Evolutionary conservation across 2,329 filamentous ascomycete genomes (phyloP), one percentile per base, ranked within the genome.

Genomic region (Pseudogymnoascus sp.): DNA sequence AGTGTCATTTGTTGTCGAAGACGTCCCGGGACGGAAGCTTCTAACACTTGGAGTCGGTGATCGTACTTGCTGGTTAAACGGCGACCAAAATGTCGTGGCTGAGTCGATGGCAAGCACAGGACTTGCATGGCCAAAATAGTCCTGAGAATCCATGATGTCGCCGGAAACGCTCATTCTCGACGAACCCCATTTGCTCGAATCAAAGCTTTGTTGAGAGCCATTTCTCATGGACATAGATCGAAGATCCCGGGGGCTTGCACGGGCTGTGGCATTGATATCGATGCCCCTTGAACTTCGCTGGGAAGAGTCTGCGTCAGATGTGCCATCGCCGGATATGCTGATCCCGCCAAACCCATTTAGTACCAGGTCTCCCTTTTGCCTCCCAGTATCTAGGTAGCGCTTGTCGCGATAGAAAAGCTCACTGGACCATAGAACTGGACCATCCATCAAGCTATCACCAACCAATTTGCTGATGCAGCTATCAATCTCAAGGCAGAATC

Each of bases 371-470:
- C 78, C 78, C 64, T 80, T 80, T 65, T 79, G 78, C 13, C 77
- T 74, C 11, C 79, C 79, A 64, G 76, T 78, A 65, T 81, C 79
- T 50, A 74, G 61, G 19, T 79, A 74, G 44, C 83, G 80, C 65
- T 89, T 87, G 70, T 97, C 93, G 21, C 89, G 84, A 64, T 87
- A 84, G 72, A 91, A 97, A 0, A 99, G 80, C 64, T 96, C 89
- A 71, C 92, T 97, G 0, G 92, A 92, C 92, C 92, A 97, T 1
- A 97, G 78, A 0, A 96, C 90, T 0, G 93, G 92, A 0, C 90
- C 90, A 38, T 96, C 90, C 65, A 89, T 81, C 66, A 96, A 86
- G 53, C 86, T 91, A 65, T 96, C 90, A 29, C 91, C 91, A 31
- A 96, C 88, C 6, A 97, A 80, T 72, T 91, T 92, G 68, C 86